These are phyloP conservation scores for Sporothrix dimorphospora DNA, from an alignment of 2,329 filamentous ascomycete genomes.

Conservation along the genomic window DNA sequence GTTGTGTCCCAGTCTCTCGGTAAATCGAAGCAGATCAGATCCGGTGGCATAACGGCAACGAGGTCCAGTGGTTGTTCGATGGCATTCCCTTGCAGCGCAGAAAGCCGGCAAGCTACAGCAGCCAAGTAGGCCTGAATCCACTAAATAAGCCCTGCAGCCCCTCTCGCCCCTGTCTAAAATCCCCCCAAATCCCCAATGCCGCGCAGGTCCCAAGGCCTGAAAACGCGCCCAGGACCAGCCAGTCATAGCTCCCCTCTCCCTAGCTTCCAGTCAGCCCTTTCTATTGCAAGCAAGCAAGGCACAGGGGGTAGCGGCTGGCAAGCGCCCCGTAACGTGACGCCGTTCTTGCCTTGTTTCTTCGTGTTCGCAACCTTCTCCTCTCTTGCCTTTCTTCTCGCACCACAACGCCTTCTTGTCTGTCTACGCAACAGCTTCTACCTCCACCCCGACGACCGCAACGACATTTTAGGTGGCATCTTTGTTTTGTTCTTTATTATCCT, in stretches of 20 bases:
- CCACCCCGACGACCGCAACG: neutral
- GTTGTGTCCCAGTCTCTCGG: neutral
- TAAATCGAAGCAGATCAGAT: neutral
- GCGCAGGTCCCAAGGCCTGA: neutral
- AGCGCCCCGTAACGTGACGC: neutral
- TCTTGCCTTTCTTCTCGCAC: neutral
- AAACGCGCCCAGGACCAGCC: neutral
- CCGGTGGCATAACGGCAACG: neutral
- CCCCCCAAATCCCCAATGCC: neutral
- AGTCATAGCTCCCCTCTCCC: neutral
- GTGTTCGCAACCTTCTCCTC: neutral
- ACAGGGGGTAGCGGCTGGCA: neutral
- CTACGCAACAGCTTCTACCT: neutral
- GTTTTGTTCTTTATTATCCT: neutral
- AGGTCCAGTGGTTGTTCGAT: no score
- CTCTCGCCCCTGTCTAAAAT: neutral
- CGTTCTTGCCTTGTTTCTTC: neutral
- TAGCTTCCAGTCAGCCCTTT: slow-evolving; percentile 8
- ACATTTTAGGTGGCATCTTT: neutral
- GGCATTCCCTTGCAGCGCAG: neutral
- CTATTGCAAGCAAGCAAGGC: neutral
- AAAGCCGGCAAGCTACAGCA: neutral
- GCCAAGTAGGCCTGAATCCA: neutral
- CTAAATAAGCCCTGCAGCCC: slow-evolving; percentile 15
- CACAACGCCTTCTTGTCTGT: neutral